Conservation (phyloP, 179 eudicot species). For the Amaranthus tricolor region DNA sequence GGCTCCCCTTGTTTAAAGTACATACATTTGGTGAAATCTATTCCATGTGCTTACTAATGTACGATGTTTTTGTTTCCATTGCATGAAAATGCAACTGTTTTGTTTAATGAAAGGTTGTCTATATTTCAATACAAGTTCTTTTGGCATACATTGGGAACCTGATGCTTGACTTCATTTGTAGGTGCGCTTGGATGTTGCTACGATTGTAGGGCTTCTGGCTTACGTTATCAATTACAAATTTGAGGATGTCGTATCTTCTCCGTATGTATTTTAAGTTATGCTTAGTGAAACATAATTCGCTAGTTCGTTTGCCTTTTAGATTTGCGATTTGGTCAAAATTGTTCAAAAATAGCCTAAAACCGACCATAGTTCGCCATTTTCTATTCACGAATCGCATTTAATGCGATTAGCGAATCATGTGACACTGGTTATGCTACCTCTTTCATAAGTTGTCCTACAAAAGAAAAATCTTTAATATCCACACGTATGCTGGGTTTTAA, state of each 20-base stretch:
- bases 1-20: background rate
- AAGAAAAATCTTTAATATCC: background rate
- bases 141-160: background rate
- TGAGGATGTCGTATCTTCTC: conserved; percentile 66
- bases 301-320: too few species aligned
- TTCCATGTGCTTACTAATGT: background rate
- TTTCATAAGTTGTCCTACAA: background rate
- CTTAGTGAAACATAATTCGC: too few species aligned
- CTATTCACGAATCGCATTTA: too few species aligned
- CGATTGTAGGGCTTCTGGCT: conserved; percentile 83
- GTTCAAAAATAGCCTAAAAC: too few species aligned
- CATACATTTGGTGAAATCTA: background rate
- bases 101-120: background rate
- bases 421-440: conserved; percentile 3
- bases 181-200: conserved; percentile 91
- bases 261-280: conserved; percentile 60
- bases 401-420: too few species aligned
- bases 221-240: conserved; percentile 87
- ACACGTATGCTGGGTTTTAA: too few species aligned
- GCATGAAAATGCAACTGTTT: background rate
- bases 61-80: background rate
- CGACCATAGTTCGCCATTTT: too few species aligned
- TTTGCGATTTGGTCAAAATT: too few species aligned
- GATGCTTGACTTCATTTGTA: conserved; percentile 34
- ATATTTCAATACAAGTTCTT: background rate